Evolutionary conservation across 169 alveolate species (phyloP).

Genomic region (Theileria parva): DNA sequence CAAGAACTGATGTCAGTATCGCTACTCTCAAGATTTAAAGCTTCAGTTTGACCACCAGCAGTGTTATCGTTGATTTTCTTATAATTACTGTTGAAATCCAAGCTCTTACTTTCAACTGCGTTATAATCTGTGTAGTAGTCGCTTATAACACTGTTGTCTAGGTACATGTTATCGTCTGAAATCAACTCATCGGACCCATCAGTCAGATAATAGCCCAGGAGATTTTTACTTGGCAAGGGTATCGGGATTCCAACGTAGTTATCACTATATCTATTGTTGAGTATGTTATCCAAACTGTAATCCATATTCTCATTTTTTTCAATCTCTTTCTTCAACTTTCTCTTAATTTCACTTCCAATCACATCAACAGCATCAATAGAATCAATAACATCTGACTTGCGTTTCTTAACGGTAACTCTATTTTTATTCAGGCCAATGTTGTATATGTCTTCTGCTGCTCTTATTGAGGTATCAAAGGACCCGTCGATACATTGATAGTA

Average conservation of each 20-base stretch:
- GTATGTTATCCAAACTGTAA: conserved; percentile 52
- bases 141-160: conserved; percentile 4
- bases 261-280: conserved; percentile 47
- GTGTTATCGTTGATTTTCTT: conserved; percentile 29
- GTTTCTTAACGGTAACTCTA: neutral
- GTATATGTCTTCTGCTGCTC: conserved; percentile 80
- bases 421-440: conserved; percentile 61
- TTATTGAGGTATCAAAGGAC: conserved; percentile 75
- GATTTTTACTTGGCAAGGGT: conserved; percentile 51
- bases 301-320: neutral
- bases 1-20: conserved; percentile 37
- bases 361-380: no score
- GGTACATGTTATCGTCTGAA: conserved; percentile 61
- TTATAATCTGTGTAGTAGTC: conserved; percentile 1
- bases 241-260: conserved; percentile 68
- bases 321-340: neutral
- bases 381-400: neutral
- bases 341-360: neutral
- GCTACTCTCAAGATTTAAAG: conserved; percentile 28
- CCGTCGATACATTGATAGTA: conserved; percentile 81
- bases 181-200: conserved; percentile 79
- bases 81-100: conserved; percentile 24
- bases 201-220: conserved; percentile 74
- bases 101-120: conserved; percentile 8
- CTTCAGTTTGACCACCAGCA: conserved; percentile 21